These are phyloP conservation scores for Gloeopeniophorella convolvens DNA, from an alignment of 768 basidiomycete species.

Conservation along the genomic window DNA sequence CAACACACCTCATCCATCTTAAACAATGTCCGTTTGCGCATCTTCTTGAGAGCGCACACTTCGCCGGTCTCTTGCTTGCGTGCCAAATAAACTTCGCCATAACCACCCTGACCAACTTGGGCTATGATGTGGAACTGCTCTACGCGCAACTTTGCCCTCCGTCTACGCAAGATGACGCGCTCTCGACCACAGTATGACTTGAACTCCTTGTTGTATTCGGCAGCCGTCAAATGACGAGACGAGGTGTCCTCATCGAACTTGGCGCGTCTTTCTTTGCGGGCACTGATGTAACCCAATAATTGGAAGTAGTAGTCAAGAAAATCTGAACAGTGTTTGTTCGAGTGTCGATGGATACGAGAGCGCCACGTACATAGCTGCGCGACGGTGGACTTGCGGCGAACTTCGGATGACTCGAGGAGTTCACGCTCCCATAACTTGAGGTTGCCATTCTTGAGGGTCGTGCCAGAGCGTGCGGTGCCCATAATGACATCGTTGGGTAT, in stretches of 20 bases:
- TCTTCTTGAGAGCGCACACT: constrained; percentile 96
- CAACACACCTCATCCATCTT: constrained; percentile 93
- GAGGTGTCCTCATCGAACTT: constrained; percentile 81
- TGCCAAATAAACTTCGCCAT: constrained; percentile 95
- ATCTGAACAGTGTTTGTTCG: constrained; percentile 42
- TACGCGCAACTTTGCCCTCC: constrained; percentile 87
- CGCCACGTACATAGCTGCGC: constrained; percentile 82
- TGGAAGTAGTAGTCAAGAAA: constrained; percentile 99
- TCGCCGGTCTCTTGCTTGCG: constrained; percentile 93
- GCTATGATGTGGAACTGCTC: constrained; percentile 98
- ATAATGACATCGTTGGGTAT: constrained; percentile 54
- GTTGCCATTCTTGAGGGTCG: constrained; percentile 48
- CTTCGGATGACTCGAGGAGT: constrained; percentile 76
- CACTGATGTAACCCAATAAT: constrained; percentile 79
- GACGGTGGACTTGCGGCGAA: constrained; percentile 92
- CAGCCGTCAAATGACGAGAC: constrained; percentile 47
- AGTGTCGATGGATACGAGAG: constrained; percentile 13
- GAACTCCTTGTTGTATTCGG: constrained; percentile 72
- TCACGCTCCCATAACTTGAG: constrained; percentile 81
- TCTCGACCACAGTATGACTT: constrained; percentile 92
- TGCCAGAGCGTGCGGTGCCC: constrained; percentile 53
- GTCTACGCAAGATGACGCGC: constrained; percentile 82
- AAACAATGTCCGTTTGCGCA: constrained; percentile 87
- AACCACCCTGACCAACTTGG: constrained; percentile 98
- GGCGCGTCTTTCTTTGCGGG: constrained; percentile 77